Conservation (phyloP, 371 early-diverging fungal species). For the Mucor piriformis region DNA sequence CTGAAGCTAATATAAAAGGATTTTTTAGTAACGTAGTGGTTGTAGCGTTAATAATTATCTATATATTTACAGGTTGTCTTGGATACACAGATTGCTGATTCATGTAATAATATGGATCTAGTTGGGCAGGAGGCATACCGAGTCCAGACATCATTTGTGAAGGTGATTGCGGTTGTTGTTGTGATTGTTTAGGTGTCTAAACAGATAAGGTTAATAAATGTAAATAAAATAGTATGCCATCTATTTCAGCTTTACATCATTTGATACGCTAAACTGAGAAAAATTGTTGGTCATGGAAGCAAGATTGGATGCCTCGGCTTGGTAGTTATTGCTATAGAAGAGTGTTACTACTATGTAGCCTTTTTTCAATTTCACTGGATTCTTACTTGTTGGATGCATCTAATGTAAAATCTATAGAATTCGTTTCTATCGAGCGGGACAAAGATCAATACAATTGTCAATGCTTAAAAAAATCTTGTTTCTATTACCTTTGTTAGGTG, state of each 20-base stretch:
- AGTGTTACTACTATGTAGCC: neutral
- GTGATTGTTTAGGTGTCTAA: neutral
- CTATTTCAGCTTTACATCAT: slow-evolving; percentile 22
- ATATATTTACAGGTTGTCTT: slow-evolving; percentile 49
- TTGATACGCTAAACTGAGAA: slow-evolving; percentile 37
- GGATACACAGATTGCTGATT: slow-evolving; percentile 32
- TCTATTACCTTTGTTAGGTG: slow-evolving; percentile 6
- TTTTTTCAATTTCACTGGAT: neutral
- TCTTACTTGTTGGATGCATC: slow-evolving; percentile 1
- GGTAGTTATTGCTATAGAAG: neutral
- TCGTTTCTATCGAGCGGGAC: neutral
- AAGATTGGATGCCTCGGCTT: slow-evolving; percentile 7
- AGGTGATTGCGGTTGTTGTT: slow-evolving; percentile 21
- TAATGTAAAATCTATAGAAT: slow-evolving; percentile 1
- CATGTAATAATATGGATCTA: slow-evolving; percentile 49
- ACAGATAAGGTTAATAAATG: neutral
- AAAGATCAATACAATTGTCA: neutral
- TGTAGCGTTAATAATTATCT: too few species aligned
- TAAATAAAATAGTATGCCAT: too few species aligned
- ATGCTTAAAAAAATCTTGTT: neutral
- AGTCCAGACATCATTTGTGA: slow-evolving; percentile 28
- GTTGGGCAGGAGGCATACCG: slow-evolving; percentile 23
- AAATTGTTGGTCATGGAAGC: slow-evolving; percentile 32
- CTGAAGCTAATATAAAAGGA: slow-evolving; percentile 59
- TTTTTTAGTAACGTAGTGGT: too few species aligned